A percentile compares a stretch with the other conserved stretches of the same genome.
phyloP scores from a whole-genome alignment of 768 basidiomycete genomes.

The Rhodotorula toruloides region DNA sequence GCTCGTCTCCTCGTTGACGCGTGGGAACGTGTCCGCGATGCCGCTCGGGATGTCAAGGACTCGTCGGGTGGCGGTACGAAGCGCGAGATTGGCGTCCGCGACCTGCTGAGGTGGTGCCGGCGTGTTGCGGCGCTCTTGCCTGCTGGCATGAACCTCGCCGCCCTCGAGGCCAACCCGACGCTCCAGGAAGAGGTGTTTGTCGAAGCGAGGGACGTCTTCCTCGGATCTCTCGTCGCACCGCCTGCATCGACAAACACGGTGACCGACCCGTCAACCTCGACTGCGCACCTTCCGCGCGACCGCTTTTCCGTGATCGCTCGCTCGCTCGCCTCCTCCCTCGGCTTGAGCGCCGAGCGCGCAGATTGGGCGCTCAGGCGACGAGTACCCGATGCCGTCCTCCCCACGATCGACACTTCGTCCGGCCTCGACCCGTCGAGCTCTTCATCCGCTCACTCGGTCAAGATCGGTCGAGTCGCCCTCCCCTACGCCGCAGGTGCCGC shows the following conservation, averaged over 20 bases:
- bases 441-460: constrained; percentile 47
- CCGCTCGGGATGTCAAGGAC: constrained; percentile 43
- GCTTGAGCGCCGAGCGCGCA: constrained; percentile 58
- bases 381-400: constrained; percentile 62
- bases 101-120: constrained; percentile 56
- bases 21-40: constrained; percentile 61
- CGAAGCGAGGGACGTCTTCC: constrained; percentile 86
- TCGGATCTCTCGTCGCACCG: constrained; percentile 50
- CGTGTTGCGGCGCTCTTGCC: constrained; percentile 65
- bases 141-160: constrained; percentile 46
- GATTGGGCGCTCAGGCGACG: constrained; percentile 65
- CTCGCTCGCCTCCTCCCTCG: constrained; percentile 27
- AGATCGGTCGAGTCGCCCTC: constrained; percentile 46
- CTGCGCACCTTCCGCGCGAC: constrained; percentile 55
- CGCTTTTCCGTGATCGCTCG: constrained; percentile 28
- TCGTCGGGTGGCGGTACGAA: constrained; percentile 34
- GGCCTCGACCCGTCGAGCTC: constrained; percentile 50
- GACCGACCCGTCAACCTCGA: constrained; percentile 54
- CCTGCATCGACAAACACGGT: constrained; percentile 52
- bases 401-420: constrained; percentile 63
- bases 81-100: constrained; percentile 56
- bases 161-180: constrained; percentile 62
- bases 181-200: constrained; percentile 83
- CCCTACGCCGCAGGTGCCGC: constrained; percentile 44
- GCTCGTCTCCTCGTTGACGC: constrained; percentile 58